A percentile compares a stretch with the other conserved stretches of the same genome.
Conservation (phyloP, 805 yeast genomes). For the Barnettozyma salicaria region DNA sequence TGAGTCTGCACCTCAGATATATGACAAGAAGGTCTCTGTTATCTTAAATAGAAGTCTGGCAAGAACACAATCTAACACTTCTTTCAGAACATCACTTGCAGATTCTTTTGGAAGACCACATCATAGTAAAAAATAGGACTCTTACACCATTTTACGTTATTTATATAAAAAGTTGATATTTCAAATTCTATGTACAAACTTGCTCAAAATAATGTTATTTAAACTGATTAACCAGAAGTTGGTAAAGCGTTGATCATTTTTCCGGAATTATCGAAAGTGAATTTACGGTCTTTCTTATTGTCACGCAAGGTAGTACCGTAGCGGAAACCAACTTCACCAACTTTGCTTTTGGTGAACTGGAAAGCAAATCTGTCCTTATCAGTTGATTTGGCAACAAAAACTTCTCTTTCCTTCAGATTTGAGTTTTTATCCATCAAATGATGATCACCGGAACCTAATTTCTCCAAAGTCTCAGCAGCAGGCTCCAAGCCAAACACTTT, state of each 20-base stretch:
- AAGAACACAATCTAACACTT: conserved; percentile 65
- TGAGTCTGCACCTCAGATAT: conserved; percentile 71
- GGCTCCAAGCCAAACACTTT: conserved; percentile 75
- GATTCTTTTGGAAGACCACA: conserved; percentile 48
- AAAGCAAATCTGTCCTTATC: conserved; percentile 56
- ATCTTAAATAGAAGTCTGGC: conserved; percentile 69
- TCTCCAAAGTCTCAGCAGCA: conserved; percentile 72
- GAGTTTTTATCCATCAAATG: conserved; percentile 28
- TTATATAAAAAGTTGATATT: neutral
- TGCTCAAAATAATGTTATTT: too few species aligned
- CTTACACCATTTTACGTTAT: neutral
- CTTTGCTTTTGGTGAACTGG: conserved; percentile 70
- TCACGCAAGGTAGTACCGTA: conserved; percentile 91
- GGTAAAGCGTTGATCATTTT: conserved; percentile 34
- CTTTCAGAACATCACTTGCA: conserved; percentile 70
- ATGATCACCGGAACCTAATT: conserved; percentile 55
- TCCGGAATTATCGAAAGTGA: conserved; percentile 66
- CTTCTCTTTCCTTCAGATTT: conserved; percentile 27
- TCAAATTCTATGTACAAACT: neutral
- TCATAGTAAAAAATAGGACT: conserved; percentile 1
- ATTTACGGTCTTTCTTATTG: conserved; percentile 72
- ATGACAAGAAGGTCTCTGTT: conserved; percentile 74
- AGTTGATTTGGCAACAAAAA: conserved; percentile 41
- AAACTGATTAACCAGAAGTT: conserved; percentile 23
- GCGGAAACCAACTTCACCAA: conserved; percentile 84